phyloP scores from a whole-genome alignment of 768 basidiomycete species.

The Auriscalpium microsporum region DNA sequence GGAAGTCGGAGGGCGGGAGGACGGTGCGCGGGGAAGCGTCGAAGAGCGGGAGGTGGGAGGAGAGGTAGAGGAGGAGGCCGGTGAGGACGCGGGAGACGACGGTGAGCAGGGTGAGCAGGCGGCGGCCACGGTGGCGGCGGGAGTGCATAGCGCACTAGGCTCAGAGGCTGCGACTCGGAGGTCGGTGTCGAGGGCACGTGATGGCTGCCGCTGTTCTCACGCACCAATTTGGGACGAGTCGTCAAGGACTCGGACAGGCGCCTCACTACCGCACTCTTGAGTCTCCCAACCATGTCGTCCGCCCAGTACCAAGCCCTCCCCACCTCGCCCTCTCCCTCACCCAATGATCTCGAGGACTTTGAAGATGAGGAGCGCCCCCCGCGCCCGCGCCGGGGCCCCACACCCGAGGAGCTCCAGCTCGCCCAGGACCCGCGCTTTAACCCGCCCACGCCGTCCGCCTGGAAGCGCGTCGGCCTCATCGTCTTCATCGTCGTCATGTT shows the following conservation, averaged over 20 bases:
- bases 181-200: too few relatives aligned
- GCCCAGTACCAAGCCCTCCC: conserved; percentile 9
- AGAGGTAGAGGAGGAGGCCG: conserved; percentile 3
- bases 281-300: conserved; percentile 9
- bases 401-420: conserved; percentile 6
- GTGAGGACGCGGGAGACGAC: conserved; percentile 3
- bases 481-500: conserved; percentile 32
- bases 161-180: too few relatives aligned
- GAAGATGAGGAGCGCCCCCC: not conserved
- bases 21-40: conserved; percentile 9
- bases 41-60: conserved; percentile 10
- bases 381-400: not conserved
- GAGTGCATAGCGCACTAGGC: too few relatives aligned
- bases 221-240: too few relatives aligned
- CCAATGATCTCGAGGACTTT: conserved; percentile 3
- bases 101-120: conserved; percentile 7
- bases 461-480: conserved; percentile 42
- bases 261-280: not conserved
- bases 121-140: conserved; percentile 2
- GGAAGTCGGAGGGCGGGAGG: not conserved
- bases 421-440: conserved; percentile 38
- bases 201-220: too few relatives aligned
- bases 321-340: not conserved
- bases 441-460: conserved; percentile 40
- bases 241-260: too few relatives aligned